phyloP scores from a whole-genome alignment of 1,284 basidiomycete species.

The Ustilago xerochloae region DNA sequence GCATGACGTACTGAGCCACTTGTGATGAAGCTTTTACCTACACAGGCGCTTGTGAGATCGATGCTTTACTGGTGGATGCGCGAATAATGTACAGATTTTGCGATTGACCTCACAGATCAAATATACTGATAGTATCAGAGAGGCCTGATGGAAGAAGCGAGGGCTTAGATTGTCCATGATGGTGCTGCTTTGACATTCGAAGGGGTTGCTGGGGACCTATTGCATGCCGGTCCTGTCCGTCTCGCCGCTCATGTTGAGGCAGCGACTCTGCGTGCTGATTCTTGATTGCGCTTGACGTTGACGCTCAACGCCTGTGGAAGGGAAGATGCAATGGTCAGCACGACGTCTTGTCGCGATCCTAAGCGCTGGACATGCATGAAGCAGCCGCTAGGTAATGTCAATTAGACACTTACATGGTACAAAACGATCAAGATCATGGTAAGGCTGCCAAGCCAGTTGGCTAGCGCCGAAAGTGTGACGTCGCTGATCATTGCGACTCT shows the following conservation, averaged over 20 bases:
- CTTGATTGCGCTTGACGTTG: slow-evolving; percentile 51
- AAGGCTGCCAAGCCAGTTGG: slow-evolving; percentile 63
- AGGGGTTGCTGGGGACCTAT: neutral
- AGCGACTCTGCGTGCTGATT: slow-evolving; percentile 17
- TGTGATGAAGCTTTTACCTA: too few relatives aligned
- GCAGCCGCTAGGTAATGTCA: too few relatives aligned
- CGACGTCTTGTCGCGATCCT: neutral
- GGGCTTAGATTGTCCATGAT: slow-evolving; percentile 12
- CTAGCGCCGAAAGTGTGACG: slow-evolving; percentile 59
- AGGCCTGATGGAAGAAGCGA: neutral
- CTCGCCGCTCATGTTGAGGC: slow-evolving; percentile 22
- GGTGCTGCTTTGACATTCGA: neutral
- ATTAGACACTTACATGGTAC: slow-evolving; percentile 59
- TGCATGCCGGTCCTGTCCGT: too few relatives aligned
- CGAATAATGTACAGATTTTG: slow-evolving; percentile 8
- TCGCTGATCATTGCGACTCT: slow-evolving; percentile 56
- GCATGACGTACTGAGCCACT: too few relatives aligned
- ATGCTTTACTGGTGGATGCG: neutral
- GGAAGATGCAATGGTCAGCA: neutral
- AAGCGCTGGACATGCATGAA: too few relatives aligned
- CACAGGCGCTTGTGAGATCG: too few relatives aligned
- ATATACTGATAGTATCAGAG: neutral
- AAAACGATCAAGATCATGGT: slow-evolving; percentile 63
- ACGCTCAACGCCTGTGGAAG: slow-evolving; percentile 35
- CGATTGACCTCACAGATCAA: neutral